Evolutionary conservation across 768 basidiomycete genomes (phyloP).

Genomic region (Russula foetens): DNA sequence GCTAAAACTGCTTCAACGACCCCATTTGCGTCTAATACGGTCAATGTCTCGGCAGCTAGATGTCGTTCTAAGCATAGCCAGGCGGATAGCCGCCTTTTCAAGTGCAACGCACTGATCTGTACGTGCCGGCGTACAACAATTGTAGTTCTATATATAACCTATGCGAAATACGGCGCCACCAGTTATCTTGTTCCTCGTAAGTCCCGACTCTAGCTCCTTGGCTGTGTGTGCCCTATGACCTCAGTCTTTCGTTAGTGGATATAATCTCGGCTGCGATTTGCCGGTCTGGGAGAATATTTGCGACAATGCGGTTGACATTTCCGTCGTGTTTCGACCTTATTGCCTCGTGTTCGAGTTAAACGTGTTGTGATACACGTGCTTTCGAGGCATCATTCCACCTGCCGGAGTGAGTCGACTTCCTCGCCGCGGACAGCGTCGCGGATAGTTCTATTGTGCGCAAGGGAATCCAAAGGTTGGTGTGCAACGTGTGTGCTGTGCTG

Average conservation of each 20-base stretch:
- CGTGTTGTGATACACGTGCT: constrained; percentile 7
- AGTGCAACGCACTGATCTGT: background rate
- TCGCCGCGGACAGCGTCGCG: constrained; percentile 32
- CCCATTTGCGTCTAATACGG: background rate
- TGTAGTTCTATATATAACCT: background rate
- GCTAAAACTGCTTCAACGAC: background rate
- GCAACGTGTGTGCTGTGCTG: constrained; percentile 25
- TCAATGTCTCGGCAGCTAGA: background rate
- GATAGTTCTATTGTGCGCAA: constrained; percentile 40
- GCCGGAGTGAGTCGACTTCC: constrained; percentile 29
- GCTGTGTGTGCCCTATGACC: background rate
- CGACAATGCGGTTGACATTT: background rate
- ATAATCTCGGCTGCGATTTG: background rate
- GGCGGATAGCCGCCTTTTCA: background rate
- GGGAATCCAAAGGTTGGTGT: constrained; percentile 27
- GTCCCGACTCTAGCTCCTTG: background rate
- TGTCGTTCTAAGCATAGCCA: background rate
- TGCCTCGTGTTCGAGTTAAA: constrained; percentile 6
- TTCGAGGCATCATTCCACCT: constrained; percentile 29
- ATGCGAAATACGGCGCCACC: background rate
- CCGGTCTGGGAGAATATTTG: background rate
- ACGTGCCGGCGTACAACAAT: background rate
- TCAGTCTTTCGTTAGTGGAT: background rate
- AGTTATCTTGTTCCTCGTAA: background rate
- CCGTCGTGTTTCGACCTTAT: background rate